A percentile compares a stretch with the other conserved stretches of the same genome.
Evolutionary conservation across 331 rosid genomes (phyloP).

Genomic region (Cydonia oblonga): DNA sequence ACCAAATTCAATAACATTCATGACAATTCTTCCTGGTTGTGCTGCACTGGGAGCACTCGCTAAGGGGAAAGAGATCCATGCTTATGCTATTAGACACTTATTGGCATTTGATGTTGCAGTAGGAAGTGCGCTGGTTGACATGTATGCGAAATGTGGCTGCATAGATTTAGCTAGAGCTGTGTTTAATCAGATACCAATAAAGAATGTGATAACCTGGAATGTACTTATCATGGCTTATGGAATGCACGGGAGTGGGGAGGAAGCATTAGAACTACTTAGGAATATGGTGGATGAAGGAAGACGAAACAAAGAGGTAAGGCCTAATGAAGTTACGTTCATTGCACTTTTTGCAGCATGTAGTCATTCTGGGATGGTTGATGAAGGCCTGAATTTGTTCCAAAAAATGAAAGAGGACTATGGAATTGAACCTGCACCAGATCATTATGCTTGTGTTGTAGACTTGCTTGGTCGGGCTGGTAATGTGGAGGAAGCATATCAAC

Average conservation of each 20-base stretch:
- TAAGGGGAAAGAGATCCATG: constrained; percentile 78
- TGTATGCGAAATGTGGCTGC: constrained; percentile 94
- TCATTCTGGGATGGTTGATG: constrained; percentile 66
- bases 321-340: constrained; percentile 65
- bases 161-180: constrained; percentile 41
- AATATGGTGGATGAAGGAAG: constrained; percentile 47
- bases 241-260: constrained; percentile 74
- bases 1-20: constrained; percentile 79
- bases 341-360: constrained; percentile 75
- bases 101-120: constrained; percentile 65
- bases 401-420: constrained; percentile 48
- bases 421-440: constrained; percentile 56
- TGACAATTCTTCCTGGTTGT: constrained; percentile 86
- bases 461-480: constrained; percentile 75
- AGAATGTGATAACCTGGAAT: constrained; percentile 79
- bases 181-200: constrained; percentile 57
- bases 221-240: constrained; percentile 81
- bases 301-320: constrained; percentile 31
- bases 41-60: constrained; percentile 59
- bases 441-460: constrained; percentile 81
- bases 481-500: constrained; percentile 48
- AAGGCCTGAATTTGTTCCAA: constrained; percentile 57
- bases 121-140: constrained; percentile 76
- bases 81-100: constrained; percentile 51
- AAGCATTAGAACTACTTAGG: constrained; percentile 53